Conservation (phyloP, 768 basidiomycete genomes). For the Amanita polypyramis region DNA sequence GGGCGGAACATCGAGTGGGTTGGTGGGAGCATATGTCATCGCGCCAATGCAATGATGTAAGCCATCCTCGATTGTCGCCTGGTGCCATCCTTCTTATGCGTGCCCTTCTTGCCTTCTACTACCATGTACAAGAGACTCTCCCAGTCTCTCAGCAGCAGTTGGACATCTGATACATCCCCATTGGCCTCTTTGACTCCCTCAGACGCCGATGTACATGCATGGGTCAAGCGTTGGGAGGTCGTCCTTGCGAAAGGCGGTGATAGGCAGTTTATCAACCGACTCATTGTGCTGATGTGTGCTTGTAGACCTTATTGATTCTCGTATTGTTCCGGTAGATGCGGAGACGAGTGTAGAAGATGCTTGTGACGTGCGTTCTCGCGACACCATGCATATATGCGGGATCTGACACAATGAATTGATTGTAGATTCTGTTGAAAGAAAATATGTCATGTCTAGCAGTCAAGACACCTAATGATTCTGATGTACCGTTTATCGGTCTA, state of each 20-base stretch:
- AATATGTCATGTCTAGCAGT: slow-evolving; percentile 59
- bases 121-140: slow-evolving; percentile 30
- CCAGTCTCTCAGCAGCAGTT: slow-evolving; percentile 25
- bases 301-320: slow-evolving; percentile 61
- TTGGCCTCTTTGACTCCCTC: slow-evolving; percentile 16
- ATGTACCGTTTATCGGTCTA: slow-evolving; percentile 37
- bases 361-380: slow-evolving; percentile 47
- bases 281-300: neutral
- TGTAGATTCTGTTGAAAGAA: slow-evolving; percentile 51
- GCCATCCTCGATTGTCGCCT: neutral
- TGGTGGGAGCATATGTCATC: neutral
- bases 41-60: neutral
- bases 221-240: slow-evolving; percentile 48
- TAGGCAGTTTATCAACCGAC: too few species aligned
- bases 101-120: neutral
- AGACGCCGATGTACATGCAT: slow-evolving; percentile 28
- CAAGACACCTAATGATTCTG: slow-evolving; percentile 17
- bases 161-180: slow-evolving; percentile 17
- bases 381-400: neutral
- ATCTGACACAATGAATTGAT: neutral
- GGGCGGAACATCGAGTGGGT: neutral
- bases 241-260: slow-evolving; percentile 41
- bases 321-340: slow-evolving; percentile 55
- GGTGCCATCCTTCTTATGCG: neutral
- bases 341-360: slow-evolving; percentile 74